Conservation (phyloP, 2,329 filamentous ascomycete genomes). For the Hymenoscyphus scutula region DNA sequence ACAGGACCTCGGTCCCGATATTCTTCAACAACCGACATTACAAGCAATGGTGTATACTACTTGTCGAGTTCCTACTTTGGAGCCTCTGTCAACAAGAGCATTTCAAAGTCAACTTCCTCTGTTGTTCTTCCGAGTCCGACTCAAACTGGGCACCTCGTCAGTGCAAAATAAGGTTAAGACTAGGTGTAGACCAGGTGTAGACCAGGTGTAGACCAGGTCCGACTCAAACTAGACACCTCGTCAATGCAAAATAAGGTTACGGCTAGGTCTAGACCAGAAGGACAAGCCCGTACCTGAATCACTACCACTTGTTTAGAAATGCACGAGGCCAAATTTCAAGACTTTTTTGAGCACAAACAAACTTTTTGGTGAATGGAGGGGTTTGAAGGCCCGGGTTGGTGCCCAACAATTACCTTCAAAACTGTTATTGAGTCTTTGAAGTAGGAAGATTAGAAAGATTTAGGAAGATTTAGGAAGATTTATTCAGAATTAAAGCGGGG, state of each 20-base stretch:
- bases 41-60: not conserved
- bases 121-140: not conserved
- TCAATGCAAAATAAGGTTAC: not conserved
- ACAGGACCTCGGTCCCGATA: constrained; percentile 1
- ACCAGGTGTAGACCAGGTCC: not conserved
- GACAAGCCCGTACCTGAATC: too few relatives aligned
- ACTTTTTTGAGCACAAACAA: not conserved
- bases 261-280: not conserved
- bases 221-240: too few relatives aligned
- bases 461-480: too few relatives aligned
- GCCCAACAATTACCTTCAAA: too few relatives aligned
- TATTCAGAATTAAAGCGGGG: too few relatives aligned
- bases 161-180: not conserved
- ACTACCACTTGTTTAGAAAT: too few relatives aligned
- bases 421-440: too few relatives aligned
- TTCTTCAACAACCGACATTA: constrained; percentile 3
- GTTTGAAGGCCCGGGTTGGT: too few relatives aligned
- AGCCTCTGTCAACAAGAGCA: not conserved
- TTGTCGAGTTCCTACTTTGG: not conserved
- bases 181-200: not conserved
- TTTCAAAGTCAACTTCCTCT: not conserved
- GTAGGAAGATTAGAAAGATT: too few relatives aligned
- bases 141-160: not conserved
- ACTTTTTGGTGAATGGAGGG: too few relatives aligned
- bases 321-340: too few relatives aligned